Percentiles rank a stretch among this genome's conserved stretches.
phyloP scores from a whole-genome alignment of 768 basidiomycete species.

The Hirschioporus abietinus region DNA sequence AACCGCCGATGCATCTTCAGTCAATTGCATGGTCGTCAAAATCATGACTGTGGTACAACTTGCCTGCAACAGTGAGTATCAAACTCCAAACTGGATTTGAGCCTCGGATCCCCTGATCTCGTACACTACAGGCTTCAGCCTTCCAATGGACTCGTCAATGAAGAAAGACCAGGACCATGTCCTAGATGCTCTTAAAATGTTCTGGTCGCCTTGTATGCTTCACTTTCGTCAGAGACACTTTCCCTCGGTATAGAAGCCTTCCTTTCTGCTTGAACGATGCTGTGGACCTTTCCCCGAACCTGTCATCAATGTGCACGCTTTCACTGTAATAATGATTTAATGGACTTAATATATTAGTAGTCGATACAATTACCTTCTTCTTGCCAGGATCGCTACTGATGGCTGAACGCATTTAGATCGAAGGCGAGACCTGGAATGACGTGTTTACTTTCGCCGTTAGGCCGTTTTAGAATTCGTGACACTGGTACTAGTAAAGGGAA shows the following conservation, averaged over 20 bases:
- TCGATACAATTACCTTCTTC: background rate
- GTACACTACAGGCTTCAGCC: background rate
- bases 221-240: background rate
- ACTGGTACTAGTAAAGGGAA: background rate
- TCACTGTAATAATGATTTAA: background rate
- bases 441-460: background rate
- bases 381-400: background rate
- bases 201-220: background rate
- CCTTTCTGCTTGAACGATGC: background rate
- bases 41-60: conserved; percentile 32
- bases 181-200: background rate
- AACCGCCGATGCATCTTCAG: conserved; percentile 35
- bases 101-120: background rate
- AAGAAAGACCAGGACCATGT: background rate
- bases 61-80: conserved; percentile 33
- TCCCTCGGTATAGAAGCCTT: background rate
- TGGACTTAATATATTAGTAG: background rate
- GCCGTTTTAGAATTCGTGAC: background rate
- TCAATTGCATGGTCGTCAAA: conserved; percentile 22
- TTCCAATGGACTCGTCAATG: background rate
- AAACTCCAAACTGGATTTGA: background rate
- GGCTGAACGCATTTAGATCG: background rate
- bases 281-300: background rate
- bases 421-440: background rate
- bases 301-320: background rate